phyloP scores from a whole-genome alignment of 1,284 basidiomycete genomes.

The Ustilago xerochloae region DNA sequence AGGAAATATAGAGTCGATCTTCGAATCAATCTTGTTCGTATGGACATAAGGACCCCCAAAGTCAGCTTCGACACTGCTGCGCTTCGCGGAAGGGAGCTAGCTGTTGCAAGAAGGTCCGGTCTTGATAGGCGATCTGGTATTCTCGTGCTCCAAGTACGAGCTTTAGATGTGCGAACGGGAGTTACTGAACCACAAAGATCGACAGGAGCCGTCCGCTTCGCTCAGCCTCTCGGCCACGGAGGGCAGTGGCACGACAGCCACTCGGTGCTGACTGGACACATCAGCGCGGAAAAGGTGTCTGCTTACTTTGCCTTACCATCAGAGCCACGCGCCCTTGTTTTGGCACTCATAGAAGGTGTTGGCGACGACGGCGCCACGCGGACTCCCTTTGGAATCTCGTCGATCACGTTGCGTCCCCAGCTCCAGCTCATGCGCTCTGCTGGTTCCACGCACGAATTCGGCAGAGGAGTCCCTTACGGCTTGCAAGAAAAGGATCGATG shows the following conservation, averaged over 20 bases:
- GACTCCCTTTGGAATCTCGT: slow-evolving; percentile 3
- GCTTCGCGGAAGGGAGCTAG: slow-evolving; percentile 18
- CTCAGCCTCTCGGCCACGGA: not conserved
- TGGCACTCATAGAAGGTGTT: slow-evolving; percentile 28
- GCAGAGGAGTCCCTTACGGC: not conserved
- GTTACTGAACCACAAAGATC: slow-evolving; percentile 3
- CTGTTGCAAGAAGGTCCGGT: slow-evolving; percentile 13
- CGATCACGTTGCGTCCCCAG: slow-evolving; percentile 6
- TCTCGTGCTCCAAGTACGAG: slow-evolving; percentile 38
- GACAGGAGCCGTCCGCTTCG: slow-evolving; percentile 20
- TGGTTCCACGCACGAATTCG: not conserved
- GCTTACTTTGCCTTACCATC: slow-evolving; percentile 27
- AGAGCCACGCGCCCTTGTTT: slow-evolving; percentile 18
- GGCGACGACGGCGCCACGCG: not conserved
- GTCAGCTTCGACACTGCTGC: slow-evolving; percentile 21
- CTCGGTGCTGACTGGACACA: slow-evolving; percentile 9
- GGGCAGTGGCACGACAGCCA: not conserved
- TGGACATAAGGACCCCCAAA: slow-evolving; percentile 46
- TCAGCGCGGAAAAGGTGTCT: slow-evolving; percentile 25
- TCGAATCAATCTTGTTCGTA: slow-evolving; percentile 24
- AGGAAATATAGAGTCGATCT: slow-evolving; percentile 21
- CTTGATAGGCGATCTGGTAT: slow-evolving; percentile 46
- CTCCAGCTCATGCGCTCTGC: slow-evolving; percentile 7
- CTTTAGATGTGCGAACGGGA: slow-evolving; percentile 16
- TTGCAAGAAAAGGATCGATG: slow-evolving; percentile 29